These are phyloP conservation scores for Nothophaeocryptopus gaeumannii DNA, from an alignment of 2,329 filamentous ascomycete genomes.

Conservation along the genomic window DNA sequence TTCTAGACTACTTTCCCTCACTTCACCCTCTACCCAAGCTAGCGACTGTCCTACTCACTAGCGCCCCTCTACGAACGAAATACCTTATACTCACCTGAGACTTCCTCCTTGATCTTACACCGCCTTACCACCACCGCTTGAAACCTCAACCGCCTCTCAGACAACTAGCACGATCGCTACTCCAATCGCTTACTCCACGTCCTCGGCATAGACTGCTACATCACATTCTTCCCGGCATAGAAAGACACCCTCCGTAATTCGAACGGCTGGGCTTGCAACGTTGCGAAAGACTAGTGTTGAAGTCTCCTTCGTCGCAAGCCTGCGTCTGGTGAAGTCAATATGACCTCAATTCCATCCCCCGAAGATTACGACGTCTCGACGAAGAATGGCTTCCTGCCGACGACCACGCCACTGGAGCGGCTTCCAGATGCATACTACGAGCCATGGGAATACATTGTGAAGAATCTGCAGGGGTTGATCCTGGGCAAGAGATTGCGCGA, in stretches of 20 bases:
- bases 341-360: slow-evolving; percentile 50
- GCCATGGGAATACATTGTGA: slow-evolving; percentile 84
- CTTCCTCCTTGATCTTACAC: too few relatives aligned
- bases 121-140: too few relatives aligned
- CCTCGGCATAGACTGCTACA: not conserved
- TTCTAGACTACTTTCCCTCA: too few relatives aligned
- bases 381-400: slow-evolving; percentile 81
- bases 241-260: slow-evolving; percentile 5
- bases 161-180: not conserved
- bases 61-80: too few relatives aligned
- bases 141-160: not conserved
- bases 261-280: slow-evolving; percentile 38
- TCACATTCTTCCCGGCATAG: slow-evolving; percentile 2
- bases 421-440: slow-evolving; percentile 90
- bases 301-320: slow-evolving; percentile 36
- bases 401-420: slow-evolving; percentile 71
- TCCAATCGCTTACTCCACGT: too few relatives aligned
- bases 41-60: too few relatives aligned
- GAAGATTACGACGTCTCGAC: slow-evolving; percentile 78
- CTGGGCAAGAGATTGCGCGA: slow-evolving; percentile 78
- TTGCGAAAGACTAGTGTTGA: slow-evolving; percentile 25
- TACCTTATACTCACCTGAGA: too few relatives aligned
- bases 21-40: too few relatives aligned
- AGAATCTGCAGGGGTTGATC: slow-evolving; percentile 82
- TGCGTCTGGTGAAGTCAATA: slow-evolving; percentile 36